Evolutionary conservation across 2,329 filamentous ascomycete species (phyloP), one percentile per base, ranked within the genome.

Genomic region (Chalara sp.): DNA sequence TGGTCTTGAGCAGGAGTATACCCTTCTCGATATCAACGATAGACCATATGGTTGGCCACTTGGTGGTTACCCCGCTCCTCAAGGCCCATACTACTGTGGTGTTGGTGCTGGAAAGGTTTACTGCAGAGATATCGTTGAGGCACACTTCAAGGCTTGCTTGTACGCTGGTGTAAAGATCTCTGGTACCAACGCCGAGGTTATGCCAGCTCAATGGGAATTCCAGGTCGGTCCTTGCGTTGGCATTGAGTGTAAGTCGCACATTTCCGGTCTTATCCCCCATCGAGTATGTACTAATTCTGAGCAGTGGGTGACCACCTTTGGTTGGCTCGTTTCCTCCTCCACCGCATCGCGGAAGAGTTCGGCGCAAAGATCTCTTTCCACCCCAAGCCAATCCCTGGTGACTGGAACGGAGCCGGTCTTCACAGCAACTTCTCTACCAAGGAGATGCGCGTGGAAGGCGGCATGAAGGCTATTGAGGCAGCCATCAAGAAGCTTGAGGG

Each of bases 121-220:
- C 74, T 92, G 91, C 84, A 86, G 92, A 76, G 92, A 99, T 68
- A 92, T 99, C 57, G 91, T 99, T 61, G 92, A 97, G 77, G 86
- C 88, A 58, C 89, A 95, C 76, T 91, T 89, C 84, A 89, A 89
- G 75, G 85, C 86, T 60, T 69, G 81, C 79, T 69, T 97, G 72
- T 96, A 89, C 70, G 83, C 92, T 54, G 86, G 87, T 54, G 80
- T 99, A 73, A 84, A 91, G 71, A 97, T 99, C 72, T 96, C 91
- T 30, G 93, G 93, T 67, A 97, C 93, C 76, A 99, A 99, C 73
- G 93, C 93, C 60, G 93, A 99, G 80, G 93, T 99, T 67, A 95
- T 96, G 88, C 87, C 90, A 58, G 90, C 87, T 54, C 92, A 96
- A 74, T 97, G 92, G 92, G 92, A 97, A 72, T 96, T 89, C 83